These are phyloP conservation scores for Annona squamosa DNA, from an alignment of 164 flowering plant genomes.

Conservation along the genomic window DNA sequence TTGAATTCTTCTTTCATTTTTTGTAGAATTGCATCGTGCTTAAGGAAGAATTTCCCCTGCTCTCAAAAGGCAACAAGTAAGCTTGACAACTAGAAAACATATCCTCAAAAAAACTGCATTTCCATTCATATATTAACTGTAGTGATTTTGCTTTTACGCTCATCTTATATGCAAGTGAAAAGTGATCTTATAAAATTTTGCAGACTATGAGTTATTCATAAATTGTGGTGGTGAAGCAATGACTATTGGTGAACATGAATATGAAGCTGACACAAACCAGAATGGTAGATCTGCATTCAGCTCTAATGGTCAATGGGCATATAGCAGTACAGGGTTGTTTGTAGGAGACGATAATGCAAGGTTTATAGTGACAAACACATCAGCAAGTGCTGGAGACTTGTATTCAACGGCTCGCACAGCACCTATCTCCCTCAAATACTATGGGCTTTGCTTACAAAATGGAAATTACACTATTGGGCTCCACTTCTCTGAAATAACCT, in stretches of 20 bases:
- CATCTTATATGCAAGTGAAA: not conserved
- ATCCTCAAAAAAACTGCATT: not conserved
- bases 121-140: not conserved
- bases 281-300: constrained; percentile 4
- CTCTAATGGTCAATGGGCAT: constrained; percentile 12
- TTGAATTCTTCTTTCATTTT: not conserved
- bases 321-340: constrained; percentile 17
- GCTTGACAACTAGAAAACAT: constrained; percentile 8
- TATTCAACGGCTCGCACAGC: constrained; percentile 60
- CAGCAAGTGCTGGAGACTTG: constrained; percentile 13
- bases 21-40: constrained; percentile 46
- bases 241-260: constrained; percentile 2
- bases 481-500: constrained; percentile 82
- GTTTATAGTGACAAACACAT: not conserved
- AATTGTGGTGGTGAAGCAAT: constrained; percentile 13
- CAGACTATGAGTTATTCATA: constrained; percentile 13
- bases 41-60: constrained; percentile 61
- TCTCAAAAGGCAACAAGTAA: constrained; percentile 35
- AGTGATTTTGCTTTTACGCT: not conserved
- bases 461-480: constrained; percentile 73
- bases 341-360: not conserved
- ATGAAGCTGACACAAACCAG: constrained; percentile 5
- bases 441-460: constrained; percentile 59
- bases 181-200: not conserved
- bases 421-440: constrained; percentile 69